Conservation (phyloP, 495 filamentous ascomycete genomes). For the Podospora pseudopauciseta region DNA sequence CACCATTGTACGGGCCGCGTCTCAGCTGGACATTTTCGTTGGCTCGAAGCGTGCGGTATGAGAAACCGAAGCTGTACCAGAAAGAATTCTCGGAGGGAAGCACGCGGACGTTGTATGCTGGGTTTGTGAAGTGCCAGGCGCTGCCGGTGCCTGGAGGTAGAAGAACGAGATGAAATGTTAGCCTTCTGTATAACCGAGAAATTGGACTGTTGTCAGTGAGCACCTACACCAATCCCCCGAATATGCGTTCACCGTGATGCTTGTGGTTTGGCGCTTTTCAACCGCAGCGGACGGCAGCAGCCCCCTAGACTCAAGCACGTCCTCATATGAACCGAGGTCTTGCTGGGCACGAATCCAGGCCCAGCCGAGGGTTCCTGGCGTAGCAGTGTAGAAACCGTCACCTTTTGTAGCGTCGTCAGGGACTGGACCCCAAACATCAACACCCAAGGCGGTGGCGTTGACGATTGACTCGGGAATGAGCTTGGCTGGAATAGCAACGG, state of each 20-base stretch:
- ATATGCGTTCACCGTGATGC: not conserved
- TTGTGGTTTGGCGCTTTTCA: conserved; percentile 4
- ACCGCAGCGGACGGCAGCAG: not conserved
- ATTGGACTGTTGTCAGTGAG: no score
- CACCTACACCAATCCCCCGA: not conserved
- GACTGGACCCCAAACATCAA: conserved; percentile 1
- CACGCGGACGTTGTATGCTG: not conserved
- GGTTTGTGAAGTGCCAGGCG: conserved; percentile 3
- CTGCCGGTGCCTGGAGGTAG: not conserved
- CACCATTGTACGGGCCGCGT: not conserved
- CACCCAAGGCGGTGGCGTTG: not conserved
- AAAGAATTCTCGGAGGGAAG: not conserved
- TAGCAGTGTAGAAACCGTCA: not conserved
- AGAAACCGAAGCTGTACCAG: not conserved
- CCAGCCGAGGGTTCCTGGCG: not conserved
- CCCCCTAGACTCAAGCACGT: not conserved
- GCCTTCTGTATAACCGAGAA: not conserved
- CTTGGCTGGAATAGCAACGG: conserved; percentile 2
- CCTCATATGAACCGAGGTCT: not conserved
- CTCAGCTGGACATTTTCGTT: not conserved
- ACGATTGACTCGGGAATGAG: conserved; percentile 12
- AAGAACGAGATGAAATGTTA: not conserved
- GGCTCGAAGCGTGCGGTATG: not conserved
- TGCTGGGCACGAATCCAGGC: conserved; percentile 4
- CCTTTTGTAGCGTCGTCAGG: not conserved